Evolutionary conservation across 2,329 filamentous ascomycete genomes (phyloP), one percentile per base, ranked within the genome.

Genomic region (Pseudogymnoascus sp.): DNA sequence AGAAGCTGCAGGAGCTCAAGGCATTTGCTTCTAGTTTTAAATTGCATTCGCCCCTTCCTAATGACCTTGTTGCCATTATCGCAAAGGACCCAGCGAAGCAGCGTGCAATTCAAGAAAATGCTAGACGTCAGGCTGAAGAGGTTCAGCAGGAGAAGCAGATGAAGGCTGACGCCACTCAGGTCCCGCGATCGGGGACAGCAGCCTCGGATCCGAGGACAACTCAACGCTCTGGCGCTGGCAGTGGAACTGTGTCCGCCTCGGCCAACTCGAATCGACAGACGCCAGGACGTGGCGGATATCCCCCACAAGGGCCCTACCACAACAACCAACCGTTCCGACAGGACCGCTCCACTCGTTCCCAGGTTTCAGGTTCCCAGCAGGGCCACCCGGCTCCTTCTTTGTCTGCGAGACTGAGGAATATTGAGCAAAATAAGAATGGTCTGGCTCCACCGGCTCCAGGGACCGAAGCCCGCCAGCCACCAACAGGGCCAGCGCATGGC

Each of bases 21-120:
- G 96, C 93, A 71, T 99, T 99, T 74, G 91, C 94, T 0, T 84
- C 87, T 67, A 94, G 84, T 71, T 99, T 99, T 80, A 97, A 97
- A 76, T 83, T 99, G 15, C 88, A 89, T 58, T 97, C 93, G 2
- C 92, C 92, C 5, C 92, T 99, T 9, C 94, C 94, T 1, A 86
- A 84, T 59, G 94, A 99, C 74, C 77, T 99, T 36, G 92, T 99
- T 29, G 88, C 90, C 1, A 99, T 99, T 67, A 88, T 99, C 64
- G 93, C 94, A 63, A 99, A 97, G 73, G 94, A 99, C 71, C 92
- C 92, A n/a, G 82, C 79, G 50, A 99, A 97, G 77, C 94, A 97
- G 75, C 86, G 92, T 70, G 86, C 92, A 71, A 97, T 99, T 65
- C 88, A 96, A 70, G 88, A 92, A 68, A 95, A 92, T 74, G 91